Conservation (phyloP, 345 rosid genomes). For the Eucalyptus decipiens region DNA sequence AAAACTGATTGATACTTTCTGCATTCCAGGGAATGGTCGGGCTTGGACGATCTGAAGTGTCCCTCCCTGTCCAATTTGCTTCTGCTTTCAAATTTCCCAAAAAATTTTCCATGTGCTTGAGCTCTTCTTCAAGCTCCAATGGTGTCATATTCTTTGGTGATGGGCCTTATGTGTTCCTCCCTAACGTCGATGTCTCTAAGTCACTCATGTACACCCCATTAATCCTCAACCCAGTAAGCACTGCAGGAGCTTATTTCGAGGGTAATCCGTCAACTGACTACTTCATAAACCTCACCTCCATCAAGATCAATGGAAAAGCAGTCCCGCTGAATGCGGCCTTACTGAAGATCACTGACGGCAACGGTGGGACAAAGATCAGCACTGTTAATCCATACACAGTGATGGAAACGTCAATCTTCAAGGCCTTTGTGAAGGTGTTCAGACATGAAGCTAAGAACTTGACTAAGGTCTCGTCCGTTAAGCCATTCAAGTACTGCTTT, state of each 20-base stretch:
- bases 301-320: slow-evolving; percentile 13
- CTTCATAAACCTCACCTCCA: slow-evolving; percentile 26
- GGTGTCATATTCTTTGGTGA: slow-evolving; percentile 27
- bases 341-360: slow-evolving; percentile 18
- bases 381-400: slow-evolving; percentile 55
- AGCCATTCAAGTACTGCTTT: slow-evolving; percentile 54
- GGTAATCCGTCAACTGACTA: slow-evolving; percentile 22
- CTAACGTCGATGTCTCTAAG: slow-evolving; percentile 12
- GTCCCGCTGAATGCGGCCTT: slow-evolving; percentile 13
- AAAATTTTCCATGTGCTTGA: slow-evolving; percentile 21
- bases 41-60: slow-evolving; percentile 10
- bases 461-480: slow-evolving; percentile 20
- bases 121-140: not conserved
- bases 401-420: slow-evolving; percentile 38
- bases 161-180: slow-evolving; percentile 16
- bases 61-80: slow-evolving; percentile 16
- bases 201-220: slow-evolving; percentile 31
- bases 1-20: not conserved
- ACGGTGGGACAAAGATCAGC: slow-evolving; percentile 68
- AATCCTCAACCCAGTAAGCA: slow-evolving; percentile 20
- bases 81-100: slow-evolving; percentile 4
- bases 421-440: slow-evolving; percentile 32
- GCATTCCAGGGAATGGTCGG: slow-evolving; percentile 5
- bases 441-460: slow-evolving; percentile 27
- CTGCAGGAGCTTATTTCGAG: not conserved